Evolutionary conservation across 139 green algal species (phyloP).

Genomic region (Chlamydomonas sphaeroides): DNA sequence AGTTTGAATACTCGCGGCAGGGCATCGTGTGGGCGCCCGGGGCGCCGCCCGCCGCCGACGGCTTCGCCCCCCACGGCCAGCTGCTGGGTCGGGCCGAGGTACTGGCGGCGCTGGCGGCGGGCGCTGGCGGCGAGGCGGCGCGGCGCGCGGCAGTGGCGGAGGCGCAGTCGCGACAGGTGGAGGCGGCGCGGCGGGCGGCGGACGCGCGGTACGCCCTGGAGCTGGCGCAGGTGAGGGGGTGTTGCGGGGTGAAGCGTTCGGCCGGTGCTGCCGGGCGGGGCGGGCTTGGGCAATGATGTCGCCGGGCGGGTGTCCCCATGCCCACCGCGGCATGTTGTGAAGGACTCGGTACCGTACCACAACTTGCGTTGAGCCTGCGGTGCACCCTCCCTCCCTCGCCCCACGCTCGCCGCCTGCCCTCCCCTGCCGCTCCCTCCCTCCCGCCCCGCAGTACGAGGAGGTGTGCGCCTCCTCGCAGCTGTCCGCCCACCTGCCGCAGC

Average conservation of each 20-base stretch:
- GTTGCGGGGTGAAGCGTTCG: not conserved
- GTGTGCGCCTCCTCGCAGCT: constrained; percentile 36
- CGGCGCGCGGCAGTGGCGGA: not conserved
- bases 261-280: too few species aligned
- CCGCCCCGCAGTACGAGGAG: constrained; percentile 33
- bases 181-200: constrained; percentile 1
- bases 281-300: too few species aligned
- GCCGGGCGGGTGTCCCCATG: too few species aligned
- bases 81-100: constrained; percentile 25
- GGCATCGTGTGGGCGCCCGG: constrained; percentile 46
- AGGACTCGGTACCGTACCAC: too few species aligned
- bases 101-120: constrained; percentile 7
- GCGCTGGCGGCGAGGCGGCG: constrained; percentile 18
- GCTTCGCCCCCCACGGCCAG: constrained; percentile 20
- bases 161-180: not conserved
- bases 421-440: too few species aligned
- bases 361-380: too few species aligned
- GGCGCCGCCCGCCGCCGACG: constrained; percentile 13
- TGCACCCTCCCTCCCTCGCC: too few species aligned
- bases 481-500: constrained; percentile 26
- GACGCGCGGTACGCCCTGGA: constrained; percentile 26
- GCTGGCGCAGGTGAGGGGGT: constrained; percentile 8
- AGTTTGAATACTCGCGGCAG: constrained; percentile 65
- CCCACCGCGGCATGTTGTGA: too few species aligned
- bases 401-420: too few species aligned